Base-by-base conservation (phyloP, 2,329 filamentous ascomycete genomes). In the Gnomoniopsis sp. region DNA sequence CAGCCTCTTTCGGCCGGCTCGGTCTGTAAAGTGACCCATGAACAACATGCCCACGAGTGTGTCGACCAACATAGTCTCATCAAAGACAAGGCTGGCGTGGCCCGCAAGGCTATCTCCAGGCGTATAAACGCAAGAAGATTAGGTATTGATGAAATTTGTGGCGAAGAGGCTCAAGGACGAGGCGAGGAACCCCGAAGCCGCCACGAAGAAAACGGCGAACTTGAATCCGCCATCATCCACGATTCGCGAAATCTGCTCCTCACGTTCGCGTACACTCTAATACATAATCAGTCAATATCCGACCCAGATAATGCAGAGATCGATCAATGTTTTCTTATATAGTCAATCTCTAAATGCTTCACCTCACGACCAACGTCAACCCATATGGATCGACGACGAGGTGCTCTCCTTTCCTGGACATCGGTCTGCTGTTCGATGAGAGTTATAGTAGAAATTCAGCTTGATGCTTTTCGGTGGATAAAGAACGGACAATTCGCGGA, bases 141-240 rank as follows among this genome's bases (percentile, higher is more conserved):
- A 65, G 6, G 68, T 66, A 19, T 59, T 64, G 49, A 70, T 65
- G 44, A 70, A 63, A 48, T 68, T 70, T 6, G 63, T 68, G 17
- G 68, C 63, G 57, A 71, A 68, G 2, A 71, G 54, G 53, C 66
- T 67, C 57, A 67, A 71, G 15, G 68, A 69, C 1, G 68, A 67
- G 2, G 69, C 66, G 12, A 71, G 58, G 57, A 70, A 71, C 10
- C 69, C 69, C 2, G 64, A 64, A 10, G 64, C 62, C 6, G 65
- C 67, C 10, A 67, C 68, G 19, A 63, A 61, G 58, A 65, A 69
- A 51, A 71, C 64, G 15, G 54, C 58, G 58, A 57, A 66, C 33
- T 66, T 66, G 55, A 70, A 70, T 17, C 66, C 67, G 30, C 62
- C 63, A 33, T 64, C 50, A 36, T 60, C 58, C 1, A 60, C 53